These are phyloP conservation scores for Aspergillus arachidicola DNA, from an alignment of 2,329 filamentous ascomycete genomes.

Conservation along the genomic window DNA sequence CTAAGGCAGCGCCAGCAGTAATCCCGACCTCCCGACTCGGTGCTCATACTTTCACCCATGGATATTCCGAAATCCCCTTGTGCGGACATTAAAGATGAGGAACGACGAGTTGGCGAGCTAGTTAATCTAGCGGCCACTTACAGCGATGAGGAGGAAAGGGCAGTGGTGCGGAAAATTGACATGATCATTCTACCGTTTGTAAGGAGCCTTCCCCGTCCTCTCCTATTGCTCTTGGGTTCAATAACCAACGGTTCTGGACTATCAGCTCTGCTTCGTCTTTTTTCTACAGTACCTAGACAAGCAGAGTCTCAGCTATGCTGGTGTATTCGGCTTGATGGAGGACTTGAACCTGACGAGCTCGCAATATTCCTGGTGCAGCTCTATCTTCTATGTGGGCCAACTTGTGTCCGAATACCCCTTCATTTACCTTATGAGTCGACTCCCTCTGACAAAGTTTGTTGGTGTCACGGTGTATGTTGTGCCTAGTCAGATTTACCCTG, in stretches of 20 bases:
- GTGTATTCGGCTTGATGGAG: slow-evolving; percentile 15
- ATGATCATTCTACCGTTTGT: not conserved
- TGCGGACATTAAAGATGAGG: not conserved
- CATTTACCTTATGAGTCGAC: slow-evolving; percentile 53
- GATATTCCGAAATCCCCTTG: not conserved
- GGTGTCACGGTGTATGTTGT: not conserved
- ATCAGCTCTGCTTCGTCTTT: not conserved
- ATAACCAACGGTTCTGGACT: not conserved
- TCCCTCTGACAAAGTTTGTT: slow-evolving; percentile 39
- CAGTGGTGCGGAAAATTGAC: not conserved
- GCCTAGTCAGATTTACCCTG: not conserved
- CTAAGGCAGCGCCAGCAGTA: not conserved
- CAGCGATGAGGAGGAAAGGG: not conserved
- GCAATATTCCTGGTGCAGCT: slow-evolving; percentile 53
- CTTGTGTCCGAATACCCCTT: slow-evolving; percentile 52
- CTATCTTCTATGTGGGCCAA: slow-evolving; percentile 36
- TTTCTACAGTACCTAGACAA: not conserved
- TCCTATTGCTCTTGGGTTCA: not conserved
- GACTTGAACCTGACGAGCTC: slow-evolving; percentile 48
- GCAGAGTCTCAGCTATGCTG: not conserved
- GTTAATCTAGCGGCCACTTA: not conserved
- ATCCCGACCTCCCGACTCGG: not conserved
- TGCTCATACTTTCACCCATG: not conserved
- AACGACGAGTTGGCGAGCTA: not conserved
- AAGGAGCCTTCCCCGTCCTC: not conserved